Percentiles rank a stretch among this genome's conserved stretches.
phyloP scores from a whole-genome alignment of 495 filamentous ascomycete species.

The Xylaria palmicola region DNA sequence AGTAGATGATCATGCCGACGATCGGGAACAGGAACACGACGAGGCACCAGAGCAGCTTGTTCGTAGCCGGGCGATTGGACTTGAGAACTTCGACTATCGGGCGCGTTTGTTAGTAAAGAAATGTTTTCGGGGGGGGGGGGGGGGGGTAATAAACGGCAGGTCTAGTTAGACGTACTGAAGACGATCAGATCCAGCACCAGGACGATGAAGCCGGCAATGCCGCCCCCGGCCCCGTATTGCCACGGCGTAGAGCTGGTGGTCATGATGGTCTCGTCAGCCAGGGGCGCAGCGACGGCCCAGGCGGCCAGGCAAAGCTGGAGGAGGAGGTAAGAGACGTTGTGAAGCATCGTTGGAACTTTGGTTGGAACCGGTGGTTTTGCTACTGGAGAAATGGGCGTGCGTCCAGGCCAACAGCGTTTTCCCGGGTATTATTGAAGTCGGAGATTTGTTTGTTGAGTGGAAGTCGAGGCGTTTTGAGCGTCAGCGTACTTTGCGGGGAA shows the following conservation, averaged over 20 bases:
- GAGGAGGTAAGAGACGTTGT: slow-evolving; percentile 30
- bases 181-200: slow-evolving; percentile 52
- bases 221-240: slow-evolving; percentile 49
- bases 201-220: slow-evolving; percentile 48
- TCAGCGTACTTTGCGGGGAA: too few relatives aligned
- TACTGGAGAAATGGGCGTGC: too few relatives aligned
- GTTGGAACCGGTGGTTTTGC: too few relatives aligned
- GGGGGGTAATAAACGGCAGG: too few relatives aligned
- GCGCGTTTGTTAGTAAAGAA: not conserved
- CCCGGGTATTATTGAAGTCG: too few relatives aligned
- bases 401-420: too few relatives aligned
- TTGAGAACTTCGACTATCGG: slow-evolving; percentile 52
- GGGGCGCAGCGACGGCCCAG: slow-evolving; percentile 40
- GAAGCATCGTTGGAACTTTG: slow-evolving; percentile 27
- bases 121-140: too few relatives aligned
- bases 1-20: slow-evolving; percentile 51
- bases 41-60: slow-evolving; percentile 52
- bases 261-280: slow-evolving; percentile 20
- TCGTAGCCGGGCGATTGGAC: slow-evolving; percentile 44
- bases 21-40: slow-evolving; percentile 54
- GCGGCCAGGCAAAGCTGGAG: slow-evolving; percentile 43
- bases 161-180: slow-evolving; percentile 43
- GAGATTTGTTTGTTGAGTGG: too few relatives aligned
- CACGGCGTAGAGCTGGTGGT: slow-evolving; percentile 23
- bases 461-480: too few relatives aligned